Evolutionary conservation across 352 stramenopile genomes (phyloP).

Genomic region (Blastocystis sp.): DNA sequence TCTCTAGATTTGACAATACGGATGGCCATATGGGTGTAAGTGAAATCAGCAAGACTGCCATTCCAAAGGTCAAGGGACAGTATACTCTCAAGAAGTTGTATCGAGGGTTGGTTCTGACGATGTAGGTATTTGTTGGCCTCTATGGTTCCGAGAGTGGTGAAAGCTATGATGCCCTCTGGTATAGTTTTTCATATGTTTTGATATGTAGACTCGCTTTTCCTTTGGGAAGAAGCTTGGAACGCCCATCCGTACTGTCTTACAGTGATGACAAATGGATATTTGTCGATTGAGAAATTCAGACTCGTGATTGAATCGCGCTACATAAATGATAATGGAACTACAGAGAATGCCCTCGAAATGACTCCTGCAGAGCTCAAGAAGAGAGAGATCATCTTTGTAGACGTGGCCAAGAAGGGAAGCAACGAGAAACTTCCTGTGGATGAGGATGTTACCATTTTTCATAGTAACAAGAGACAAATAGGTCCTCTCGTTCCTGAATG

Average conservation of each 20-base stretch:
- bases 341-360: constrained; percentile 52
- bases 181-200: not conserved
- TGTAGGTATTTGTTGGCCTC: constrained; percentile 53
- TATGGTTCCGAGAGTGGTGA: constrained; percentile 54
- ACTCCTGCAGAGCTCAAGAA: constrained; percentile 44
- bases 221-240: constrained; percentile 61
- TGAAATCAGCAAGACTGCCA: constrained; percentile 45
- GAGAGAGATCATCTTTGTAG: constrained; percentile 50
- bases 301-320: constrained; percentile 53
- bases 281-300: constrained; percentile 61
- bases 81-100: constrained; percentile 61
- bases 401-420: constrained; percentile 56
- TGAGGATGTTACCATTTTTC: constrained; percentile 58
- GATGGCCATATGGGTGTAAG: constrained; percentile 61
- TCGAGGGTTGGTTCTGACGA: not conserved
- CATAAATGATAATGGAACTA: constrained; percentile 36
- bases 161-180: constrained; percentile 46
- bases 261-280: constrained; percentile 55
- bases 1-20: constrained; percentile 56
- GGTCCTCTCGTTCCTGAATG: constrained; percentile 59
- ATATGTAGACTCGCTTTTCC: constrained; percentile 51
- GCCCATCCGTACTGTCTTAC: constrained; percentile 60
- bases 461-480: constrained; percentile 51
- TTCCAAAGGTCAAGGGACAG: constrained; percentile 61
- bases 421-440: constrained; percentile 44